Evolutionary conservation across 148 eudicot genomes (phyloP), one percentile per base, ranked within the genome.

Genomic region (Chenopodium album): DNA sequence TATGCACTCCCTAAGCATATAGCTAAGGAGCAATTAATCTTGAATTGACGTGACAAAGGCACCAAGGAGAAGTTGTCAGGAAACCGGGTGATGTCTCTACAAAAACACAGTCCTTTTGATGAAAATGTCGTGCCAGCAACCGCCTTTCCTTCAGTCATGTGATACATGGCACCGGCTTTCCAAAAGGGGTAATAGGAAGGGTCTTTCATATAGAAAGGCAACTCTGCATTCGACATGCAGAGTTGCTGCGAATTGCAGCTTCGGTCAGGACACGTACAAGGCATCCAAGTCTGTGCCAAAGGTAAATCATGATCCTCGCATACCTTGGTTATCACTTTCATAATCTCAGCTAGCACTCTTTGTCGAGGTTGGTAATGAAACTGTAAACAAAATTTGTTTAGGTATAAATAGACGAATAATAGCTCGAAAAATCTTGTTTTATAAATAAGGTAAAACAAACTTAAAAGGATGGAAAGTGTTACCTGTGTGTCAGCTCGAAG

Each of bases 281-380:
- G 71, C 29, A 26, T 67, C 71, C 71, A 67, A 14, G 71, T 67
- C 19, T 67, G 71, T 28, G 71, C 71, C 71, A 67, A 67, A 67
- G 71, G 71, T 29, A 67, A 29, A 3, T 67, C 19, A 31, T 28
- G 71, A 3, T 29, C 37, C 71, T 67, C 71, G 7, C 71, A 67
- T 4, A 67, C 71, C 71, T 67, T 67, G 41, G 71, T 67, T 29
- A 67, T 67, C 6, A 31, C 16, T 9, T 67, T 67, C 71, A 67
- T 28, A 28, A 67, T 67, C 34, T 67, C 71, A 11, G 31, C 71
- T 14, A 28, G 71, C 37, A 67, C 37, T 9, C 71, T 67, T 26
- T 67, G 32, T 20, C 71, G 37, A 67, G 71, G 71, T 67, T 67
- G 71, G 37, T 28, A 31, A 17, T 67, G 32, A 29, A 67, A 67